These are phyloP conservation scores for Leptoxyphium fumago DNA, from an alignment of 2,329 filamentous ascomycete species.

Conservation along the genomic window DNA sequence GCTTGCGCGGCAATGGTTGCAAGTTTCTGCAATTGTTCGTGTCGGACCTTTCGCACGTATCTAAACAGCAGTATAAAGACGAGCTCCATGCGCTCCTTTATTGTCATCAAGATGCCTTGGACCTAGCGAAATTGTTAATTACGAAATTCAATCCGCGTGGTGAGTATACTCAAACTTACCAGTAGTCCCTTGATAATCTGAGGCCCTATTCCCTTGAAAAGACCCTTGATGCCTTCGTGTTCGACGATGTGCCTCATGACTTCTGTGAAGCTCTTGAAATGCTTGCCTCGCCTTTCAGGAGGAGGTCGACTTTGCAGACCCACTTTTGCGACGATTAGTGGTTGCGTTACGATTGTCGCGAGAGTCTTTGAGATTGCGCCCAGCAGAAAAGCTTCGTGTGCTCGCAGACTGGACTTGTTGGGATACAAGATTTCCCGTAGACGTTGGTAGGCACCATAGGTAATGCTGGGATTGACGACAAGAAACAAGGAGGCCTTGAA, in stretches of 20 bases:
- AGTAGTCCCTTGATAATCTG: slow-evolving; percentile 86
- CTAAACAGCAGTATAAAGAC: slow-evolving; percentile 75
- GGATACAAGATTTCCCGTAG: slow-evolving; percentile 66
- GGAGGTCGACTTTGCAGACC: slow-evolving; percentile 89
- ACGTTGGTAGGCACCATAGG: slow-evolving; percentile 90
- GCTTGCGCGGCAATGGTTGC: slow-evolving; percentile 46
- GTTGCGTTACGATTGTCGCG: slow-evolving; percentile 84
- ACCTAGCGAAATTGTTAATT: slow-evolving; percentile 23
- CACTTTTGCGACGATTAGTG: slow-evolving; percentile 94
- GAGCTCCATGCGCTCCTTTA: slow-evolving; percentile 88
- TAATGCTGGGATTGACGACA: slow-evolving; percentile 92
- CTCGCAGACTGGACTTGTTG: slow-evolving; percentile 57
- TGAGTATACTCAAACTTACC: slow-evolving; percentile 20
- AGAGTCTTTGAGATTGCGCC: slow-evolving; percentile 86
- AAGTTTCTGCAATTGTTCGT: slow-evolving; percentile 54
- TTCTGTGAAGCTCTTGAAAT: slow-evolving; percentile 83
- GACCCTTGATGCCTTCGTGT: slow-evolving; percentile 65
- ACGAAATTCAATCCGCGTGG: background rate
- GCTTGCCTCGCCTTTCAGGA: slow-evolving; percentile 67
- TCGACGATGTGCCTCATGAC: slow-evolving; percentile 90
- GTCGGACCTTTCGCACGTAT: slow-evolving; percentile 58
- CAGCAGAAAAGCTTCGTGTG: slow-evolving; percentile 81
- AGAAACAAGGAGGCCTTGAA: slow-evolving; percentile 91
- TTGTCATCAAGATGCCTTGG: slow-evolving; percentile 97
- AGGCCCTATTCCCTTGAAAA: slow-evolving; percentile 94